Percentiles rank a stretch among this genome's conserved stretches.
Evolutionary conservation across 495 filamentous ascomycete genomes (phyloP).

Genomic region (Podospora pseudoanserina): DNA sequence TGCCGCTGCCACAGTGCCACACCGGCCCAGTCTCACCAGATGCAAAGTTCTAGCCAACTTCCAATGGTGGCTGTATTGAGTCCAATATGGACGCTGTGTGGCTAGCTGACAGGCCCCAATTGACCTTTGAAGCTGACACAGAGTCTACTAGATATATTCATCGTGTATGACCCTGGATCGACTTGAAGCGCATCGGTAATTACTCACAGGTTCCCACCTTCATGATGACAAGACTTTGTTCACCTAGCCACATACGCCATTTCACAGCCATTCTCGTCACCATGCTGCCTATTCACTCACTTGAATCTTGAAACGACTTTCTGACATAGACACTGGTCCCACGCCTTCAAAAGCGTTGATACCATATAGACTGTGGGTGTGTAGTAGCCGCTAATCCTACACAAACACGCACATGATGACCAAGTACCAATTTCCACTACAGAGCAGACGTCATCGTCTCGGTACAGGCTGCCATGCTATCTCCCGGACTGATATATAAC

Average conservation of each 20-base stretch:
- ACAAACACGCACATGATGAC: background rate
- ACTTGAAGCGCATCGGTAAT: background rate
- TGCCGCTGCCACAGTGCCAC: no score
- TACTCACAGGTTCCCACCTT: no score
- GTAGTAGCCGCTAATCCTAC: background rate
- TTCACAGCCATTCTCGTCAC: no score
- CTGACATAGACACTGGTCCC: no score
- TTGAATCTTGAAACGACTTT: no score
- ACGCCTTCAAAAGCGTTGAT: background rate
- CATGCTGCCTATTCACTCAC: no score
- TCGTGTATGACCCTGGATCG: background rate
- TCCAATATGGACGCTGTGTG: background rate
- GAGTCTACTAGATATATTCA: background rate
- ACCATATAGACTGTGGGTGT: background rate
- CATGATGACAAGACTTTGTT: no score
- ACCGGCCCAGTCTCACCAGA: background rate
- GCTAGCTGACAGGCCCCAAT: background rate
- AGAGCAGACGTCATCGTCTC: no score
- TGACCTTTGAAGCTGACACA: background rate
- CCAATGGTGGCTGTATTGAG: background rate
- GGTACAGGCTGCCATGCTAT: no score
- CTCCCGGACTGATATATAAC: no score
- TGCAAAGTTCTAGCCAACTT: background rate
- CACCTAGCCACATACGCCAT: no score
- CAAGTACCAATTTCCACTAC: no score